Base-by-base conservation (phyloP, 2,329 filamentous ascomycete genomes). In the Gyromitra esculenta region DNA sequence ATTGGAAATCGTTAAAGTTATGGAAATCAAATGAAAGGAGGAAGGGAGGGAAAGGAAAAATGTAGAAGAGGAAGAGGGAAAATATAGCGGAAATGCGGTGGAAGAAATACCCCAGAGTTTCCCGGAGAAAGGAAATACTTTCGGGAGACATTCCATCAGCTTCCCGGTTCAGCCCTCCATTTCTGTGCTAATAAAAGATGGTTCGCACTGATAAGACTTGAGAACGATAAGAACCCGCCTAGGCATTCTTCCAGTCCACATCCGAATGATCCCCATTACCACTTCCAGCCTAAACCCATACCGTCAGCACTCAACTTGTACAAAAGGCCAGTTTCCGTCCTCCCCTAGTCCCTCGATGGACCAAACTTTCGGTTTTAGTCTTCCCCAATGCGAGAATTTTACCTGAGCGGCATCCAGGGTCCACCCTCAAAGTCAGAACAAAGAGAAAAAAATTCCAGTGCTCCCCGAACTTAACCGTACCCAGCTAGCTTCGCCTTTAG, bases 141-240 rank as follows among this genome's bases (percentile, higher is more conserved):
- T 18, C 21, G 50, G 50, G 7, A 31, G 31, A 7, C 9, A n/a
- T 31, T 25, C 18, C 21, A 15, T 15, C 63, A 39, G 37, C 18
- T 52, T 35, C 35, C 18, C 18, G 45, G 48, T 18, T 37, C 52
- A 9, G 21, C 52, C 13, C 48, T 52, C 48, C 63, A 39, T 45
- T 8, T 25, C 21, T 59, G 57, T 65, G 59, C 72, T 71, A 75
- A 75, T 62, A 71, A 75, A 75, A 71, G 72, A 71, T 31, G 18
- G 2, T 43, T 67, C 18, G 15, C 35, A 67, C 65, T 59, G 72
- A 75, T 74, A 74, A 74, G 63, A 45, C 13, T 25, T 50, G 43
- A 45, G 25, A 31, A 31, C 25, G 70, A 73, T 73, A 73, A 73
- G 67, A 75, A 8, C 43, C 37, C 39, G n/a, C 70, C 63, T 54